These are phyloP conservation scores for Fusarium caatingaense DNA, from an alignment of 2,329 filamentous ascomycete genomes.

Conservation along the genomic window DNA sequence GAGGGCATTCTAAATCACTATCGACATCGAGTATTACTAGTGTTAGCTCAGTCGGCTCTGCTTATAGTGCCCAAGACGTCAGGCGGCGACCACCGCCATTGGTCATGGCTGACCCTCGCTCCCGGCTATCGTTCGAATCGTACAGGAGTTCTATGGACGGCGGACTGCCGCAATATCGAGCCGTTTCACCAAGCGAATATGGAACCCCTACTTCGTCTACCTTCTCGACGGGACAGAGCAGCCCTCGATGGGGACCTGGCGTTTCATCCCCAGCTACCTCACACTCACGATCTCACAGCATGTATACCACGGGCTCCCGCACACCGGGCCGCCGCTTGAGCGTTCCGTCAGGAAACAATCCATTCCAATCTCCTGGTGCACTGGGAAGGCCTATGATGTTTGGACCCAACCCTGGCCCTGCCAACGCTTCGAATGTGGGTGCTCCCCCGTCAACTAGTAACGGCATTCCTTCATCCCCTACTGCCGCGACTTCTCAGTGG, in stretches of 20 bases:
- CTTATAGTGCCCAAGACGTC: constrained; percentile 72
- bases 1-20: constrained; percentile 86
- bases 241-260: constrained; percentile 77
- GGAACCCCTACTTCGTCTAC: constrained; percentile 87
- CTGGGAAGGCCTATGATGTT: constrained; percentile 67
- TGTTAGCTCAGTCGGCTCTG: constrained; percentile 74
- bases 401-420: constrained; percentile 64
- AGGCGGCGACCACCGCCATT: constrained; percentile 82
- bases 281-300: constrained; percentile 76
- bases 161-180: constrained; percentile 69
- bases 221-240: constrained; percentile 80
- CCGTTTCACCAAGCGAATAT: constrained; percentile 77
- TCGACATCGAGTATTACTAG: constrained; percentile 90
- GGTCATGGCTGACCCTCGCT: constrained; percentile 81
- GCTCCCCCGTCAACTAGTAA: constrained; percentile 68
- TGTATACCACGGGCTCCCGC: constrained; percentile 73
- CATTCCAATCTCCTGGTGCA: constrained; percentile 73
- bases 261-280: constrained; percentile 79
- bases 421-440: constrained; percentile 66
- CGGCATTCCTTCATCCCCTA: constrained; percentile 73
- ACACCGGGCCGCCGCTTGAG: constrained; percentile 81
- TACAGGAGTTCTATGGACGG: constrained; percentile 73
- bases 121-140: constrained; percentile 74
- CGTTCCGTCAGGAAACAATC: constrained; percentile 79
- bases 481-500: constrained; percentile 70